A percentile compares a stretch with the other conserved stretches of the same genome.
These are phyloP conservation scores for Begonia loranthoides DNA, from an alignment of 306 rosid genomes.

Conservation along the genomic window DNA sequence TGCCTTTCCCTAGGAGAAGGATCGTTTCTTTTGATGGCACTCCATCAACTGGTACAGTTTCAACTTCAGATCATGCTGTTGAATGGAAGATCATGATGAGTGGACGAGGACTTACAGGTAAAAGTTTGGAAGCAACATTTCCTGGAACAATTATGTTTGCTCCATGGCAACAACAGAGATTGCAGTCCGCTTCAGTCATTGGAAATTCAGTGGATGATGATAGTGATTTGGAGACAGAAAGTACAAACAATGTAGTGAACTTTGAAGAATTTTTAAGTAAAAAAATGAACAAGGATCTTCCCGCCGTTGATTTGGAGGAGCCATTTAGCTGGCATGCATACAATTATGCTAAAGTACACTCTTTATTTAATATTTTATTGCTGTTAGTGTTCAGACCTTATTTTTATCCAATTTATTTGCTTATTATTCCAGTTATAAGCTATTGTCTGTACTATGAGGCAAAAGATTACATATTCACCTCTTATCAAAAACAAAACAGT, in stretches of 20 bases:
- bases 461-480: too few species aligned
- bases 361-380: constrained; percentile 2
- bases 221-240: constrained; percentile 68
- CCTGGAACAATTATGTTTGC: constrained; percentile 91
- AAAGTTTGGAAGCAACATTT: constrained; percentile 90
- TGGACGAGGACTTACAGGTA: constrained; percentile 85
- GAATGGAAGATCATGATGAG: constrained; percentile 80
- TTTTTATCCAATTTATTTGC: too few species aligned
- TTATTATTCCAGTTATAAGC: too few species aligned
- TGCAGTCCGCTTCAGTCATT: constrained; percentile 27
- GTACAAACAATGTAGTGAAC: constrained; percentile 48
- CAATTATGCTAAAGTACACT: constrained; percentile 74
- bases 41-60: constrained; percentile 83
- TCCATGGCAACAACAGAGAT: constrained; percentile 57
- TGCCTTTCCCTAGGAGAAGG: constrained; percentile 88
- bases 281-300: constrained; percentile 86
- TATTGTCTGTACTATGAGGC: too few species aligned
- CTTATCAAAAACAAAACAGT: too few species aligned
- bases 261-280: constrained; percentile 70
- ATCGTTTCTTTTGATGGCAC: constrained; percentile 81
- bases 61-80: constrained; percentile 77
- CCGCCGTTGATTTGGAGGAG: constrained; percentile 90
- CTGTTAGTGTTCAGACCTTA: neutral
- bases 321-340: constrained; percentile 99
- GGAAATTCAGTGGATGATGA: constrained; percentile 52